A percentile compares a stretch with the other conserved stretches of the same genome.
phyloP scores from a whole-genome alignment of 768 basidiomycete species.

The Rhizopogon vesiculosus region DNA sequence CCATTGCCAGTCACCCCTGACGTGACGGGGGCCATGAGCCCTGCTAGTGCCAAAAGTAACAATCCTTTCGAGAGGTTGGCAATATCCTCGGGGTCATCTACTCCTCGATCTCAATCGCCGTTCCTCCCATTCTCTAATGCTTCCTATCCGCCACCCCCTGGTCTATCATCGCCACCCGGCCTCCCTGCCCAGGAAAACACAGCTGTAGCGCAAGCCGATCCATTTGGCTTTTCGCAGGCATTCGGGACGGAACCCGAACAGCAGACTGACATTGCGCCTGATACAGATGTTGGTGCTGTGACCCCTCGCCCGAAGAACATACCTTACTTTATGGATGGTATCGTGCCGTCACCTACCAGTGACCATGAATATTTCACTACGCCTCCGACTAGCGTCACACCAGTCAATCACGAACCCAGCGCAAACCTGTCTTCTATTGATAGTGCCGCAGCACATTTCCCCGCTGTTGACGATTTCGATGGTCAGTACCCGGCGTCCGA shows the following conservation, averaged over 20 bases:
- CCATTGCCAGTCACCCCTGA: conserved; percentile 73
- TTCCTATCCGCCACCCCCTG: conserved; percentile 33
- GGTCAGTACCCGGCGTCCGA: conserved; percentile 4
- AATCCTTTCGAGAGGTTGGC: conserved; percentile 86
- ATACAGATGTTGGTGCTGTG: conserved; percentile 15
- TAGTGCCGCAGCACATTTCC: conserved; percentile 27
- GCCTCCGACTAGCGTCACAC: conserved; percentile 43
- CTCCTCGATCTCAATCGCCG: conserved; percentile 53
- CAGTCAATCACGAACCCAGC: conserved; percentile 11
- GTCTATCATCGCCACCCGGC: conserved; percentile 11
- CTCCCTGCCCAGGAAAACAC: conserved; percentile 4
- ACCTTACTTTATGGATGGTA: conserved; percentile 11
- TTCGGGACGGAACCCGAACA: conserved; percentile 11
- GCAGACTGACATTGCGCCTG: conserved; percentile 13
- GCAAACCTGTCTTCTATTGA: conserved; percentile 22
- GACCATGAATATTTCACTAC: conserved; percentile 56
- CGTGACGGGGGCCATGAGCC: conserved; percentile 44
- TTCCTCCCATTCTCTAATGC: conserved; percentile 47
- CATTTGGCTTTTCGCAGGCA: conserved; percentile 45
- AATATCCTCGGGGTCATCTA: conserved; percentile 35
- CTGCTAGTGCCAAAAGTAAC: conserved; percentile 60
- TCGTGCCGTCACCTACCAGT: conserved; percentile 27
- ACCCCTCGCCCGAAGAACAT: conserved; percentile 14
- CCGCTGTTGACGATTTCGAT: conserved; percentile 29
- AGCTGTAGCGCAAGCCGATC: conserved; percentile 32